A percentile compares a stretch with the other conserved stretches of the same genome.
phyloP scores from a whole-genome alignment of 2,329 filamentous ascomycete genomes.

The Cucurbitaria berberidis region DNA sequence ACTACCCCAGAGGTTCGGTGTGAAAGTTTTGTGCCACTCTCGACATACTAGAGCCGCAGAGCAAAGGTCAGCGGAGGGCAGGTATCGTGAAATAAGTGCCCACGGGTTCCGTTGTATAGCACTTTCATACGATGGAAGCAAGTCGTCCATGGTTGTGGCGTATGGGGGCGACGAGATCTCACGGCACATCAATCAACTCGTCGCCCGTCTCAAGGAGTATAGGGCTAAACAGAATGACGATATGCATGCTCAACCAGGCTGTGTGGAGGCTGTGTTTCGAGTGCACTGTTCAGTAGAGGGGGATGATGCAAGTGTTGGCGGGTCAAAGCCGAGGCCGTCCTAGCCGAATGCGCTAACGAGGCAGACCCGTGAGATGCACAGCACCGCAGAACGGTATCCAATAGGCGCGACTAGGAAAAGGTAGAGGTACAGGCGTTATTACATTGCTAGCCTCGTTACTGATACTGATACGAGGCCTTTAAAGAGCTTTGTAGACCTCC shows the following conservation, averaged over 20 bases:
- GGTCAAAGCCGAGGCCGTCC: background rate
- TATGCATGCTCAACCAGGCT: constrained; percentile 3
- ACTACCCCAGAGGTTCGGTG: constrained; percentile 66
- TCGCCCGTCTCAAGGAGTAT: background rate
- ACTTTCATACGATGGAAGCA: constrained; percentile 65
- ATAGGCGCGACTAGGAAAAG: too few species aligned
- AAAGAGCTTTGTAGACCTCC: too few species aligned
- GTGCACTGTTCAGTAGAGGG: background rate
- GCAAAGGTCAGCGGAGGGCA: constrained; percentile 63
- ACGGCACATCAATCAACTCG: background rate
- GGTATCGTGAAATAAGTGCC: constrained; percentile 62
- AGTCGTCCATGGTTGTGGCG: constrained; percentile 57
- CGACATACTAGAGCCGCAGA: constrained; percentile 62
- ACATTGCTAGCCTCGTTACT: too few species aligned
- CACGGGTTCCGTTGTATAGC: constrained; percentile 62
- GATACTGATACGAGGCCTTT: too few species aligned
- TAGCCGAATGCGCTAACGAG: background rate
- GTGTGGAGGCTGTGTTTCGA: constrained; percentile 11
- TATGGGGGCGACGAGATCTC: background rate
- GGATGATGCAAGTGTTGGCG: constrained; percentile 11
- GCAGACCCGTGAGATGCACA: background rate
- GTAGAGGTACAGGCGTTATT: too few species aligned
- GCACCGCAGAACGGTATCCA: background rate
- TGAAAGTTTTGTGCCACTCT: constrained; percentile 64
- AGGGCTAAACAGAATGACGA: background rate